Base-by-base conservation (phyloP, 2,329 filamentous ascomycete genomes). In the Ophiostoma populinum region DNA sequence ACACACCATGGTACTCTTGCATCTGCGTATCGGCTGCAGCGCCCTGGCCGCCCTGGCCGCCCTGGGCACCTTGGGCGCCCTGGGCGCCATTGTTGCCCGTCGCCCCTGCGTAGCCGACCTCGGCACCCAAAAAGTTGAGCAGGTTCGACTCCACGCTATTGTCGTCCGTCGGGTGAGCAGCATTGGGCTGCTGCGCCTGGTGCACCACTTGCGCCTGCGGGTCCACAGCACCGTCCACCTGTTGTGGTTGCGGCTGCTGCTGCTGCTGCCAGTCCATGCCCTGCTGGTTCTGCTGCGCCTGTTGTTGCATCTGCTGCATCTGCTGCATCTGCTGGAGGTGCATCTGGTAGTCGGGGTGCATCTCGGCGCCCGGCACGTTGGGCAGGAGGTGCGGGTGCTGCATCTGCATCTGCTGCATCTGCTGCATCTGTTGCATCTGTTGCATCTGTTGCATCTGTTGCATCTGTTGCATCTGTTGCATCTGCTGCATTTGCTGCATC, bases 221-320 rank as follows among this genome's bases (percentile, higher is more conserved):
- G n/a, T 30, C 17, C 5, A 11, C 28, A 7, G 30, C 15, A 6
- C 13, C 30, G 18, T 32, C 30, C 5, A 13, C 9, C 18, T 31
- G 28, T 1, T 31, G 28, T 15, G 17, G 17, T 12, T 15, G 13
- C 12, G 24, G 8, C 31, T 33, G 31, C 31, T 24, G 18, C 16
- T 27, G 33, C 33, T 12, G 10, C 15, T 35, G 33, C 33, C 17
- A 19, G 8, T 29, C 60, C 21, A 62, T 45, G 5, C 60, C 64
- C 48, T 69, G 65, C 53, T 64, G 65, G 16, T 61, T 62, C 45
- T 32, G 35, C 28, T 26, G 35, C 16, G 17, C 21, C 5, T 36
- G 35, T 5, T 32, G 35, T 24, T 26, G 35, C 16, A 17, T 20
- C 5, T 36, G 35, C 7, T 31, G 34, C 28, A 22, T 13, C 26